Percentiles rank a stretch among this genome's conserved stretches.
Conservation (phyloP, 163 green algal species). For the Picocystis sp. region DNA sequence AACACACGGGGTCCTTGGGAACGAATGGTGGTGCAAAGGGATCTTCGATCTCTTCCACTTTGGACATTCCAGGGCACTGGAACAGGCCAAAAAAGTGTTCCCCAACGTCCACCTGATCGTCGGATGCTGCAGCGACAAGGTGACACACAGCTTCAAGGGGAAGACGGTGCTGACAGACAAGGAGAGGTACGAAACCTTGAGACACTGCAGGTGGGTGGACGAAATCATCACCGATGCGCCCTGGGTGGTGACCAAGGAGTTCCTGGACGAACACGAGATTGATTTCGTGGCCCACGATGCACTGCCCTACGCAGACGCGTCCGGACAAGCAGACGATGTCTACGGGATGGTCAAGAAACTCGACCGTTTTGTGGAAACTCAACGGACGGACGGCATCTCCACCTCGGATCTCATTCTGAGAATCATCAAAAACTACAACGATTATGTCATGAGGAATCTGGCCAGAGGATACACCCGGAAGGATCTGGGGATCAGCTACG, state of each 20-base stretch:
- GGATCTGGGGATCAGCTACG: constrained; percentile 59
- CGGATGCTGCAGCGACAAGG: constrained; percentile 64
- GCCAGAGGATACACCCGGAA: constrained; percentile 62
- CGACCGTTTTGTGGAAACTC: constrained; percentile 63
- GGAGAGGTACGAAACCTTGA: constrained; percentile 39
- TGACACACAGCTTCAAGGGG: constrained; percentile 71
- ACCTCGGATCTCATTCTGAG: constrained; percentile 81
- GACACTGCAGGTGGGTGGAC: constrained; percentile 62
- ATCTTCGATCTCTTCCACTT: constrained; percentile 89
- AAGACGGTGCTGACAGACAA: constrained; percentile 74
- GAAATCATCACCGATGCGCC: constrained; percentile 64
- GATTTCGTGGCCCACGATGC: constrained; percentile 82
- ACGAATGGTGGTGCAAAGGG: constrained; percentile 20
- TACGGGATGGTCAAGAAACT: constrained; percentile 65
- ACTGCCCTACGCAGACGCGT: constrained; percentile 62
- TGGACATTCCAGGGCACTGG: constrained; percentile 64
- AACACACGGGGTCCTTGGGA: too few relatives aligned
- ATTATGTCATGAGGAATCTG: constrained; percentile 82
- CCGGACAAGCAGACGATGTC: constrained; percentile 46
- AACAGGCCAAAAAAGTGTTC: constrained; percentile 75
- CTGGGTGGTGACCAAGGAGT: constrained; percentile 65
- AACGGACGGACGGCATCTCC: constrained; percentile 75
- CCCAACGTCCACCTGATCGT: constrained; percentile 48
- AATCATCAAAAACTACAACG: constrained; percentile 77
- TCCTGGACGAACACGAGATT: constrained; percentile 64